Conservation (phyloP, 371 early-diverging fungal genomes). For the Circinella minor region DNA sequence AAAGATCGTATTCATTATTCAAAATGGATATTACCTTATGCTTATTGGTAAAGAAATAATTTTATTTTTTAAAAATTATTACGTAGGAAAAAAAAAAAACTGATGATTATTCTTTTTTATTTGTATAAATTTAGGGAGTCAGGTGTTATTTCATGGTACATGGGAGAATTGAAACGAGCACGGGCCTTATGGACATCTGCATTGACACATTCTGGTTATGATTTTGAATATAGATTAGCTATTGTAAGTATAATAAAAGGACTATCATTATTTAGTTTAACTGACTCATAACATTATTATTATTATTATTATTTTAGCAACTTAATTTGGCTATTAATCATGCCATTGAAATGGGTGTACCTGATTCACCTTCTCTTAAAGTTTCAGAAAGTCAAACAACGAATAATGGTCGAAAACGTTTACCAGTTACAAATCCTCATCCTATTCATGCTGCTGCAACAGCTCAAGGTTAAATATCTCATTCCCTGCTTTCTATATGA, state of each 20-base stretch:
- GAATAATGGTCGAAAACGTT: constrained; percentile 9
- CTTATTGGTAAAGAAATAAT: constrained; percentile 54
- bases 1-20: constrained; percentile 51
- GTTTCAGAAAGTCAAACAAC: background rate
- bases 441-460: background rate
- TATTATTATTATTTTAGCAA: constrained; percentile 26
- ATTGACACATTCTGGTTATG: constrained; percentile 48
- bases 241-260: constrained; percentile 29
- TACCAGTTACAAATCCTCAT: constrained; percentile 2
- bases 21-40: constrained; percentile 65
- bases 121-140: constrained; percentile 45
- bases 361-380: constrained; percentile 10
- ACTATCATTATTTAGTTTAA: background rate
- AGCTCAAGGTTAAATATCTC: constrained; percentile 5
- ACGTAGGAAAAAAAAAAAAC: too few species aligned
- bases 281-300: too few species aligned
- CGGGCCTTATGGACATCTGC: constrained; percentile 59
- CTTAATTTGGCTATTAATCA: constrained; percentile 51
- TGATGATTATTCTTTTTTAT: background rate
- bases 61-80: background rate
- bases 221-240: constrained; percentile 61
- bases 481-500: too few species aligned
- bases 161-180: constrained; percentile 50
- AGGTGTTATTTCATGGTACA: constrained; percentile 59
- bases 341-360: constrained; percentile 50